A percentile compares a stretch with the other conserved stretches of the same genome.
Evolutionary conservation across 73 alveolate species (phyloP).

Genomic region (Paramecium caudatum): DNA sequence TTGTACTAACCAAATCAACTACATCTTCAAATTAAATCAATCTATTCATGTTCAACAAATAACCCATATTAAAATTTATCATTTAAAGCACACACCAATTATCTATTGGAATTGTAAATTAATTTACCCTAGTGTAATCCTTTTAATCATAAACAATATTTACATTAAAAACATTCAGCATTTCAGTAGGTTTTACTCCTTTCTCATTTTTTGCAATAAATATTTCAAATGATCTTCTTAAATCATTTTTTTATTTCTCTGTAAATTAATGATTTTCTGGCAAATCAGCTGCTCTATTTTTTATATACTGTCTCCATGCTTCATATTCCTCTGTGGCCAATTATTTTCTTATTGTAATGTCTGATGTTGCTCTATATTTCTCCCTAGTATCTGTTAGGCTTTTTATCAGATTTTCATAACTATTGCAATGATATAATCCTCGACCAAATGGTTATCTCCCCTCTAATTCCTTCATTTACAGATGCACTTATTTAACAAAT

Average conservation of each 20-base stretch:
- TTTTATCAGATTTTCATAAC: constrained; percentile 58
- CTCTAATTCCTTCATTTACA: constrained; percentile 62
- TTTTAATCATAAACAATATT: background rate
- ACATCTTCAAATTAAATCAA: constrained; percentile 40
- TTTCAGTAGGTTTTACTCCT: constrained; percentile 38
- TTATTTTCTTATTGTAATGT: constrained; percentile 23
- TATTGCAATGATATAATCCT: constrained; percentile 51
- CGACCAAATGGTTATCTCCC: constrained; percentile 55
- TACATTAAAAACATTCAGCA: constrained; percentile 25
- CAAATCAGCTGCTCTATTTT: background rate
- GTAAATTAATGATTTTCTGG: constrained; percentile 40
- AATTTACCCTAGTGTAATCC: constrained; percentile 34
- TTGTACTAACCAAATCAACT: background rate
- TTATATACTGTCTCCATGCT: constrained; percentile 35
- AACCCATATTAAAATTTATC: constrained; percentile 37
- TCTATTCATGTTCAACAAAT: constrained; percentile 38
- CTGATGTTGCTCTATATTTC: constrained; percentile 44
- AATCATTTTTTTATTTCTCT: constrained; percentile 2
- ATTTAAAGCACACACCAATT: constrained; percentile 63
- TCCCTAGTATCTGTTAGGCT: constrained; percentile 3
- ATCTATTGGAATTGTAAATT: constrained; percentile 56
- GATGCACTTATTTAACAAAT: constrained; percentile 1
- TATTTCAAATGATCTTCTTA: constrained; percentile 35
- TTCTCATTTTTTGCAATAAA: background rate
- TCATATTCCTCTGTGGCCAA: constrained; percentile 22